Base-by-base conservation (phyloP, 2,329 filamentous ascomycete species). In the Epicoccum nigrum region DNA sequence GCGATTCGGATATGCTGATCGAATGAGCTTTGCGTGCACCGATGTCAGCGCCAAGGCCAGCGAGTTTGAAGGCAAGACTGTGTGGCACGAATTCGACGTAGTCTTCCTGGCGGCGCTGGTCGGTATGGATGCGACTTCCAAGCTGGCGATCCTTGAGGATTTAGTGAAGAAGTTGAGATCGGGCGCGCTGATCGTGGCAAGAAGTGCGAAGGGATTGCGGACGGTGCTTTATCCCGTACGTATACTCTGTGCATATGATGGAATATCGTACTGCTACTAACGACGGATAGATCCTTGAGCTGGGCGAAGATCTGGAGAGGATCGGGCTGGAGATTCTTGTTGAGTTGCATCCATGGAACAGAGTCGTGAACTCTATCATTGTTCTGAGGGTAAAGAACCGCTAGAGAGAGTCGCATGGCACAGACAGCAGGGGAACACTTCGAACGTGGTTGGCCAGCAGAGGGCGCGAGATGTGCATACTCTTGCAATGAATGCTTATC, bases 41-140 rank as follows among this genome's bases (percentile, higher is more conserved):
- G 71, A 75, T 13, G 75, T 74, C 1, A 56, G 45, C 17, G 46
- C 34, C 2, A 33, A 48, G 8, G n/a, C 46, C 0, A 20, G 7
- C 11, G 25, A 25, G 12, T 11, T n/a, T 16, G 12, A 23, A 1
- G 19, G 19, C 9, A 31, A 1, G 4, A 23, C 48, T 20, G 60
- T 68, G 13, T 70, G 79, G 52, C 48, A 43, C 0, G 48, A 52
- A 0, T 78, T 74, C 35, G 75, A 81, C 40, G 75, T 81, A 0
- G 76, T 83, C 0, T 81, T 77, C 56, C 60, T 83, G 4, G 80
- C 80, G 2, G 79, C 79, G 1, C 62, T 83, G 0, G 80, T 82
- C 0, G 80, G 80, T 0, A 63, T 64, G 9, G 69, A 71, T 1
- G 73, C 75, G n/a, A 28, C 43, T 0, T 65, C 75, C 1, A 83